phyloP scores from a whole-genome alignment of 495 filamentous ascomycete species.

The Neurospora discreta region DNA sequence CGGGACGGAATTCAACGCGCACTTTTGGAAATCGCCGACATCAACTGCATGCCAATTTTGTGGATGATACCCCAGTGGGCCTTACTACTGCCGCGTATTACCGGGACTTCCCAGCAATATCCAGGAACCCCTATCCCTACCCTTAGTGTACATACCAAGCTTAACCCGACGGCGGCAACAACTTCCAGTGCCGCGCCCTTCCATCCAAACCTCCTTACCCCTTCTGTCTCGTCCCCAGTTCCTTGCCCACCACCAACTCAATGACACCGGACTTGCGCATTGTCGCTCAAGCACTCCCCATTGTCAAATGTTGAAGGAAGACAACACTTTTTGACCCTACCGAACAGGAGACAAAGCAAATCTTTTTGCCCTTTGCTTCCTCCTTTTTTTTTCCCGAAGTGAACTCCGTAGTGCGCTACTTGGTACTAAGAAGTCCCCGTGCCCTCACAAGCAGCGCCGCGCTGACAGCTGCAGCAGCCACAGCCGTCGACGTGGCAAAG shows the following conservation, averaged over 20 bases:
- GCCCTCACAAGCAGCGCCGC: slow-evolving; percentile 42
- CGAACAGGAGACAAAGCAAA: neutral
- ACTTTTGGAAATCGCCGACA: neutral
- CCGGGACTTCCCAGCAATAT: neutral
- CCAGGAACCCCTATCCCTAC: neutral
- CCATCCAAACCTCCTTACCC: neutral
- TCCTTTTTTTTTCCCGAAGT: neutral
- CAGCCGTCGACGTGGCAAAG: slow-evolving; percentile 42
- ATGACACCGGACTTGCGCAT: neutral
- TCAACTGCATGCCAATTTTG: neutral
- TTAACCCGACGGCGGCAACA: neutral
- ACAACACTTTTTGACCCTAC: neutral
- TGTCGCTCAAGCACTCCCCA: neutral
- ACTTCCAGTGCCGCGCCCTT: neutral
- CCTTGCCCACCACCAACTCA: neutral
- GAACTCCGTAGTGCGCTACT: neutral
- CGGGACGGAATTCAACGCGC: neutral
- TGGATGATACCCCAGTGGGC: neutral
- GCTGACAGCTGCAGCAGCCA: slow-evolving; percentile 39
- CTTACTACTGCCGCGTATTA: neutral
- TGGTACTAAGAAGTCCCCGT: slow-evolving; percentile 31
- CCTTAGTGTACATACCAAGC: neutral
- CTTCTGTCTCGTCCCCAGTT: neutral
- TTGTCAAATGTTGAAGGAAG: neutral
- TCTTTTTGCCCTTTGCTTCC: neutral